Base-by-base conservation (phyloP, 2,329 filamentous ascomycete genomes). In the Dactylellina drechsleri region DNA sequence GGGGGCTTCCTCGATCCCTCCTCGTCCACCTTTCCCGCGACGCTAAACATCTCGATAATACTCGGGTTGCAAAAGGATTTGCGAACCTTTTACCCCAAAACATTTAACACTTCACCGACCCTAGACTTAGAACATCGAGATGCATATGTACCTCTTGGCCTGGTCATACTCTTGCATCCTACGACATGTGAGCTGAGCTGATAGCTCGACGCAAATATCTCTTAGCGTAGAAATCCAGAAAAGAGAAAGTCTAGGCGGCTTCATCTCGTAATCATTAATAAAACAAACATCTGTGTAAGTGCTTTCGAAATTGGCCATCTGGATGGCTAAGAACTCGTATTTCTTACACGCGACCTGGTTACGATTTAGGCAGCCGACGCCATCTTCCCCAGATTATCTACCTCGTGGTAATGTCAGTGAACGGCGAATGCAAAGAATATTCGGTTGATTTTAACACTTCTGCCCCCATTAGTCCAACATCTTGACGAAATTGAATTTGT, bases 311-410 rank as follows among this genome's bases (percentile, higher is more conserved):
- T 16, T 10, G 36, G 31, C 31, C 31, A 12, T 26, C 12, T 36
- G 56, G 23, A 36, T 7, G n/a, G 7, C 36, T 53, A 43, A 16
- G 41, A 58, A 28, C 40, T 52, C 56, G 59, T 52, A 52, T 61
- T 70, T 36, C 20, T 57, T 66, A 64, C 70, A 74, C 62, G 62
- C 70, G 70, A 67, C 70, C 50, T 64, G 57, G 70, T 58, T 66
- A 53, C 28, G 28, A n/a, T 61, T 67, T 74, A 74, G 70, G 70
- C 70, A 74, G 57, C 70, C 70, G 70, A 74, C 50, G 68, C 53
- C 68, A 15, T 67, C 52, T 57, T 74, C 70, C 70, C 70, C 70
- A 74, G 70, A 74, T 74, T 74, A 66, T 74, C 65, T 56, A 74
- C 62, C 54, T 62, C 64, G 59, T 74, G 59, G 62, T 50, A 59